Evolutionary conservation across 371 early-diverging fungal genomes (phyloP).

Genomic region (Rhizopus arrhizus): DNA sequence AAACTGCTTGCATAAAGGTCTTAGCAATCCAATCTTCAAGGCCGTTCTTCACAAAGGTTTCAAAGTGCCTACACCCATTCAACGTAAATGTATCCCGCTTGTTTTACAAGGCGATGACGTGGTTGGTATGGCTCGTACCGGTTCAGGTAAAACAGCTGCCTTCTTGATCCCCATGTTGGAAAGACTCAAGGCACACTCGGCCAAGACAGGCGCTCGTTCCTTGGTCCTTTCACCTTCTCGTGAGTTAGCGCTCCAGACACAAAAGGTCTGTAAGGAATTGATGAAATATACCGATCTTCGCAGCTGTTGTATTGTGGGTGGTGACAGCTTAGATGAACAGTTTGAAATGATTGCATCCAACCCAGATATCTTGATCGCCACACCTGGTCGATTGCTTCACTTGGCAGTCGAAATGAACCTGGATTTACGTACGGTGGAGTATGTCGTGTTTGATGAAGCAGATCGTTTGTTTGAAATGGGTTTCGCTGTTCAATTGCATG

Average conservation of each 20-base stretch:
- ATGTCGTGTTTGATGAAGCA: constrained; percentile 98
- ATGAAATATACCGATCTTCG: constrained; percentile 91
- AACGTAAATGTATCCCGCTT: constrained; percentile 94
- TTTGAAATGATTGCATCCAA: constrained; percentile 88
- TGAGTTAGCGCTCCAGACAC: constrained; percentile 97
- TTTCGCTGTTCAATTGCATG: constrained; percentile 93
- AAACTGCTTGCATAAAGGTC: constrained; percentile 44
- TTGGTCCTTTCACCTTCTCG: constrained; percentile 91
- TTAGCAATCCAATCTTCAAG: constrained; percentile 78
- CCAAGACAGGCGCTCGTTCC: constrained; percentile 86
- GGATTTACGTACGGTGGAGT: constrained; percentile 86
- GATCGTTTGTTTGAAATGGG: constrained; percentile 98
- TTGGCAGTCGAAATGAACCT: constrained; percentile 94
- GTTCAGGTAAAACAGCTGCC: constrained; percentile 98
- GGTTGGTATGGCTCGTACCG: constrained; percentile 98
- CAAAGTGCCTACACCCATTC: constrained; percentile 98
- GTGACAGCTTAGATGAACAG: constrained; percentile 93
- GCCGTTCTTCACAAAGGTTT: constrained; percentile 90
- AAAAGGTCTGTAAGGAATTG: constrained; percentile 88
- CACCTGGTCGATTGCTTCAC: constrained; percentile 97
- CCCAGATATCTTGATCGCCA: constrained; percentile 97
- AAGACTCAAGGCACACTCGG: constrained; percentile 84
- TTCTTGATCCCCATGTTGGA: constrained; percentile 96
- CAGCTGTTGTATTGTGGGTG: constrained; percentile 91
- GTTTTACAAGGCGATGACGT: constrained; percentile 92